Percentiles rank a stretch among this genome's conserved stretches.
These are phyloP conservation scores for Chamaecyparis obtusa DNA, from an alignment of 75 land plant genomes.

Conservation along the genomic window DNA sequence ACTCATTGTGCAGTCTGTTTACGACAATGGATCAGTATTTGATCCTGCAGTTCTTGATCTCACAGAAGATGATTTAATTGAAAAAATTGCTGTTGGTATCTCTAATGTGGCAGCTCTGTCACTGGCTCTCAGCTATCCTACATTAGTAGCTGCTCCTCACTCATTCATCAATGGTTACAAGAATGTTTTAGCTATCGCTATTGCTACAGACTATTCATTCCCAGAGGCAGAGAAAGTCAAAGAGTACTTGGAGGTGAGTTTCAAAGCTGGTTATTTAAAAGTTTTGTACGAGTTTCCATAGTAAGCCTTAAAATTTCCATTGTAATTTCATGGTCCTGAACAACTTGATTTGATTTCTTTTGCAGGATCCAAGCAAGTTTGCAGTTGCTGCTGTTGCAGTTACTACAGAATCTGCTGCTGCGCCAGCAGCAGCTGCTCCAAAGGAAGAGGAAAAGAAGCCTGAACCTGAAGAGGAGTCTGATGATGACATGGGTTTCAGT, in stretches of 20 bases:
- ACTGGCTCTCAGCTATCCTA: slow-evolving; percentile 41
- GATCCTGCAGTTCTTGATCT: slow-evolving; percentile 53
- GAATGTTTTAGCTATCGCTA: slow-evolving; percentile 56
- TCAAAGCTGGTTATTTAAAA: neutral
- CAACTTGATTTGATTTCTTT: neutral
- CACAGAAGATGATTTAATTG: slow-evolving; percentile 51
- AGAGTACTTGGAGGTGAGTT: slow-evolving; percentile 55
- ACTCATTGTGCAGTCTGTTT: slow-evolving; percentile 46
- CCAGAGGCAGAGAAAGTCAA: slow-evolving; percentile 59
- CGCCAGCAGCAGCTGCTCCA: slow-evolving; percentile 33
- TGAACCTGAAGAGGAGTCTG: slow-evolving; percentile 59
- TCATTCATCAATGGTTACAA: slow-evolving; percentile 48
- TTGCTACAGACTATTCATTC: slow-evolving; percentile 68
- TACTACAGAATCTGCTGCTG: slow-evolving; percentile 22
- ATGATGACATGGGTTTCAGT: slow-evolving; percentile 64
- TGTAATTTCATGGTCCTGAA: neutral
- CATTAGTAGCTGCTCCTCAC: slow-evolving; percentile 58
- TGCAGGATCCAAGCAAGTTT: slow-evolving; percentile 58
- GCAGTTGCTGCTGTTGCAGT: slow-evolving; percentile 45
- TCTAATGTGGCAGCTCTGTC: slow-evolving; percentile 43
- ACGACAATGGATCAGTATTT: slow-evolving; percentile 46
- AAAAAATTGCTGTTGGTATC: slow-evolving; percentile 41
- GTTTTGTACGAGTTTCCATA: neutral
- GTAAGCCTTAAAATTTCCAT: neutral
- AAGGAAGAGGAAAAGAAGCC: slow-evolving; percentile 43